Evolutionary conservation across 1,139 yeast species (phyloP), one percentile per base, ranked within the genome.

Genomic region (Petasospora rhodanensis): DNA sequence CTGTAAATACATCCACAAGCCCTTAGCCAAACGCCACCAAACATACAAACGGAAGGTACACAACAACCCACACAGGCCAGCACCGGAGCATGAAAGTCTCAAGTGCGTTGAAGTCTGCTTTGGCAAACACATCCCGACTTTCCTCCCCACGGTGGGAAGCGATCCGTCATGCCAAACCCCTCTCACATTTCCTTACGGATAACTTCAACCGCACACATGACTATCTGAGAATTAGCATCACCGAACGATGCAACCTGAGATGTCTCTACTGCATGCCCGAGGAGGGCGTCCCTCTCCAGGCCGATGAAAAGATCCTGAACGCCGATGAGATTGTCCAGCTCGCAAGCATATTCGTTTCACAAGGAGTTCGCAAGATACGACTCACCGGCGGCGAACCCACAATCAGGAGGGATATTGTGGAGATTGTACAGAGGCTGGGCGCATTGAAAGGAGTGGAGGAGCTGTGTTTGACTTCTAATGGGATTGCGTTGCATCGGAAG

Each of bases 261-360:
- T 70, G 76, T 43, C 51, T 61, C n/a, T 70, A 70, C 40, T 70
- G 76, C 43, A 70, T 70, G 76, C 76, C 76, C 0, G 73, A 67
- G 34, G 72, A 70, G 32, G 76, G 76, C 8, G 62, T 70, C 1
- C 64, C 60, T 14, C 49, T 70, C 14, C 61, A 70, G 14, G 71
- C 73, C 6, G 45, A 54, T 5, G 59, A 57, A 4, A 45, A 61
- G 15, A 52, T 69, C 11, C 48, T 70, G 26, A 55, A 66, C 4
- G 58, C 65, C 1, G 59, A 56, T 25, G 76, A 70, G 47, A 69
- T 70, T 25, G 44, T 66, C 4, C 42, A 54, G 19, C 40, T 70
- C 9, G 70, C 73, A 2, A 32, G 46, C 24, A 42, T 68, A 4
- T 70, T 70, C 49, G 73, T 65, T 3, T 23, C 44, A 2, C 63